Evolutionary conservation across 768 basidiomycete species (phyloP), one percentile per base, ranked within the genome.

Genomic region (Lactarius tabidus): DNA sequence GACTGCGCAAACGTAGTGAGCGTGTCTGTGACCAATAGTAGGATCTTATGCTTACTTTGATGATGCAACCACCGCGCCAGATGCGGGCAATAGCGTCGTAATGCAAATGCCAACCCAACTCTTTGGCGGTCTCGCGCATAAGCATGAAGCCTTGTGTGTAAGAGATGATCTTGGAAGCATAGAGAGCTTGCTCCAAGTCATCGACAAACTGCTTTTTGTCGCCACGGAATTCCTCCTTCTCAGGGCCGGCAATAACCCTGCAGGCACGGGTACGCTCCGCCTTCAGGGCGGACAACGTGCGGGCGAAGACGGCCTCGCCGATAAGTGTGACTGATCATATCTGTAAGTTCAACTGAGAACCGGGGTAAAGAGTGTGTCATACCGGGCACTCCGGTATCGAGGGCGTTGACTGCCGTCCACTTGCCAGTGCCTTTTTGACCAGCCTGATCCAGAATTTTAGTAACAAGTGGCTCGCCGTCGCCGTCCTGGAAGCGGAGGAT

Each of bases 21-120:
- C 70, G 73, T 28, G 36, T 17, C 35, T 71, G 57, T 66, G 60
- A 63, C 38, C 63, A 28, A 23, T 36, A 18, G 35, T 26, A 55
- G 3, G 48, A 41, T n/a, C 57, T 26, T 38, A n/a, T 29, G 43
- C 70, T 69, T 64, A 86, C 90, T 85, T 96, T 96, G 84, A 99
- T 98, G 78, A 99, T 99, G 78, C 96, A 98, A 70, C 97, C 97
- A 70, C 97, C 97, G 73, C 96, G 93, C 97, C 97, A 99, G 95
- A 99, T 99, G 71, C 83, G 86, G 38, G 97, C 97, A 74, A 99
- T 98, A 67, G 95, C 95, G 71, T 95, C 89, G 75, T 96, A 96
- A 84, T 98, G 98, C 76, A 99, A 81, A 77, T 91, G 86, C 96
- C 96, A 99, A 69, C 73, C 75, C 71, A 90, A 74, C 89, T 97